These are phyloP conservation scores for Pyronema domesticum DNA, from an alignment of 495 filamentous ascomycete genomes.

Conservation along the genomic window DNA sequence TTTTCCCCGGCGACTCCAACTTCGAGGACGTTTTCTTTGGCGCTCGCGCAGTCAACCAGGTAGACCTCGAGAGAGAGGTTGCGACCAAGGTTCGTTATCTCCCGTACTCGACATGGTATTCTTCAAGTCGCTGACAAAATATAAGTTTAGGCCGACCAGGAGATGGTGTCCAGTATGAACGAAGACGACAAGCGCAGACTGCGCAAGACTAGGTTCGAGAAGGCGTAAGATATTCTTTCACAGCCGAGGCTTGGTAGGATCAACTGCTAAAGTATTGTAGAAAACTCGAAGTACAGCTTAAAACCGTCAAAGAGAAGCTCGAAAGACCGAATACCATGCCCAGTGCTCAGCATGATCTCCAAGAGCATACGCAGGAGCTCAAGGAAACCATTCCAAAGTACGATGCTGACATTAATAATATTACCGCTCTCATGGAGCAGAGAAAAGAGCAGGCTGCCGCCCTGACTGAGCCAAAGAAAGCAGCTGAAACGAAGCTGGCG, in stretches of 20 bases:
- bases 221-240: slow-evolving; percentile 29
- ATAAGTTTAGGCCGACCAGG: slow-evolving; percentile 62
- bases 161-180: slow-evolving; percentile 70
- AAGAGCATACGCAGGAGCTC: slow-evolving; percentile 27
- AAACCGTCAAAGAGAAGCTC: slow-evolving; percentile 3
- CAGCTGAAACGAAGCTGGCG: slow-evolving; percentile 48
- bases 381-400: slow-evolving; percentile 42
- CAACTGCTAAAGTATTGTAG: background rate
- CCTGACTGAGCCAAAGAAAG: slow-evolving; percentile 24
- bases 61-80: slow-evolving; percentile 28
- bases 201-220: slow-evolving; percentile 50
- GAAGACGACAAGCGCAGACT: slow-evolving; percentile 74
- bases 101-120: too few relatives aligned
- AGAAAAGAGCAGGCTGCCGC: slow-evolving; percentile 36
- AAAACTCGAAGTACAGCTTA: slow-evolving; percentile 11
- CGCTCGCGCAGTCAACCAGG: slow-evolving; percentile 11
- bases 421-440: slow-evolving; percentile 58
- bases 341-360: slow-evolving; percentile 5
- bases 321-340: background rate
- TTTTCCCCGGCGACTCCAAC: too few relatives aligned
- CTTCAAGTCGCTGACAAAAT: too few relatives aligned
- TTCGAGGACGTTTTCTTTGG: slow-evolving; percentile 6
- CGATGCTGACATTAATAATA: slow-evolving; percentile 54
- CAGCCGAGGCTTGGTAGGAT: slow-evolving; percentile 2
- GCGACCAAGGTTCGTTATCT: slow-evolving; percentile 20